phyloP scores from a whole-genome alignment of 768 basidiomycete genomes.

The Agaricus blazei region DNA sequence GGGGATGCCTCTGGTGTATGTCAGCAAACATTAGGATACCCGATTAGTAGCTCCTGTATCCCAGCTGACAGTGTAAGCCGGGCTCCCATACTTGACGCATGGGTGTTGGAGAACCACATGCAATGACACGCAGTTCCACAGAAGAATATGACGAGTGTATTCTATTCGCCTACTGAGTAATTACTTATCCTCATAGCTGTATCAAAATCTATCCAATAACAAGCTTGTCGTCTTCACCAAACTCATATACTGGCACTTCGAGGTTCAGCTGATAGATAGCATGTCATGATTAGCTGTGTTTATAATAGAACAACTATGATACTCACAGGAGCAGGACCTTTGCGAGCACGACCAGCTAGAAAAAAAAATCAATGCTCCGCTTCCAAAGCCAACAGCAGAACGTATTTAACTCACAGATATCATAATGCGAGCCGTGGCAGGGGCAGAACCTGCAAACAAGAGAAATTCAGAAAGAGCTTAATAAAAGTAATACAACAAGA shows the following conservation, averaged over 20 bases:
- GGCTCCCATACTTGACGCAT: too few species aligned
- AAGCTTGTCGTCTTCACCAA: conserved; percentile 85
- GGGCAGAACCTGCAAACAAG: conserved; percentile 74
- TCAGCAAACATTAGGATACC: too few species aligned
- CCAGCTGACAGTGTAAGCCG: too few species aligned
- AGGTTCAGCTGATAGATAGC: conserved; percentile 68
- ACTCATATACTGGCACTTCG: conserved; percentile 85
- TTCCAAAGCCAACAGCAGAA: conserved; percentile 1
- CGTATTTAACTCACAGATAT: conserved; percentile 67
- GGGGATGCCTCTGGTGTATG: too few species aligned
- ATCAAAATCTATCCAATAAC: conserved; percentile 63
- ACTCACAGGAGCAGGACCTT: conserved; percentile 93
- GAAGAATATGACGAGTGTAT: conserved; percentile 9
- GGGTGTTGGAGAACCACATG: too few species aligned
- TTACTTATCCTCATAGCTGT: conserved; percentile 12
- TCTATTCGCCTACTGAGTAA: conserved; percentile 6
- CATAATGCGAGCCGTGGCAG: conserved; percentile 98
- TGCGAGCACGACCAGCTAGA: conserved; percentile 87
- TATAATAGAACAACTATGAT: neutral
- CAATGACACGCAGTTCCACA: neutral
- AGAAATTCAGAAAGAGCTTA: neutral
- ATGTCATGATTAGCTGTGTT: conserved; percentile 7
- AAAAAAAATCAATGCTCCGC: conserved; percentile 9
- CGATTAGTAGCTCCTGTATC: too few species aligned
- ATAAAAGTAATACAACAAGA: neutral